These are phyloP conservation scores for Trypanosoma avium DNA, from an alignment of 208 protist species.

Conservation along the genomic window DNA sequence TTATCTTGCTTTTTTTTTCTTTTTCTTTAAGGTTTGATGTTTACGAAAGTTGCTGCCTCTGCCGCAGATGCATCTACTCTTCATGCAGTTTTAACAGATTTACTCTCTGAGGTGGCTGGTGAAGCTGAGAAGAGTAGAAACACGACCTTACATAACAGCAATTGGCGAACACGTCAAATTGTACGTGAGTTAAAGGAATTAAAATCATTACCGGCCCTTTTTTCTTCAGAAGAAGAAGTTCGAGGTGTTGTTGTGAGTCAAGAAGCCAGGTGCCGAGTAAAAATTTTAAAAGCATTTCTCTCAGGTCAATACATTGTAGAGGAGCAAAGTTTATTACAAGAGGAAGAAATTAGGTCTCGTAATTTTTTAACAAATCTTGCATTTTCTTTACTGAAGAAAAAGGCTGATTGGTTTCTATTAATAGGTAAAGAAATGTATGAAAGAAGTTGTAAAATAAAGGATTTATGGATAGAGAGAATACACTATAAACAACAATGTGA, in stretches of 20 bases:
- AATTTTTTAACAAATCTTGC: not conserved
- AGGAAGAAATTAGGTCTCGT: conserved; percentile 36
- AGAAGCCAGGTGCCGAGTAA: conserved; percentile 49
- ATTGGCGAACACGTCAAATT: conserved; percentile 61
- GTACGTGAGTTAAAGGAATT: conserved; percentile 53
- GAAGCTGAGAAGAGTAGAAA: conserved; percentile 1
- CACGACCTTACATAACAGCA: not conserved
- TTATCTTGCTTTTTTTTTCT: conserved; percentile 2
- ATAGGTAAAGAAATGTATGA: conserved; percentile 24
- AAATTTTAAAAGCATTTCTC: conserved; percentile 39
- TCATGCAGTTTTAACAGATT: conserved; percentile 26
- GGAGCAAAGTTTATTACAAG: conserved; percentile 30
- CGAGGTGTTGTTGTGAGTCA: conserved; percentile 47
- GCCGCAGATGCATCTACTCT: conserved; percentile 17
- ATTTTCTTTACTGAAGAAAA: not conserved
- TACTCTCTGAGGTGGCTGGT: conserved; percentile 13
- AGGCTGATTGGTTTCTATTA: not conserved
- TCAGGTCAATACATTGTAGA: conserved; percentile 46
- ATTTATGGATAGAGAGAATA: not conserved
- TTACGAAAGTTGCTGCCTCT: conserved; percentile 27
- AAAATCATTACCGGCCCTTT: conserved; percentile 26
- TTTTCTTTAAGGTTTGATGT: not conserved
- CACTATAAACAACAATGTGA: not conserved
- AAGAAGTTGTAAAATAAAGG: conserved; percentile 8
- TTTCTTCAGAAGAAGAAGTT: conserved; percentile 48